Conservation (phyloP, 139 green algal genomes). For the Chlorella sp. region DNA sequence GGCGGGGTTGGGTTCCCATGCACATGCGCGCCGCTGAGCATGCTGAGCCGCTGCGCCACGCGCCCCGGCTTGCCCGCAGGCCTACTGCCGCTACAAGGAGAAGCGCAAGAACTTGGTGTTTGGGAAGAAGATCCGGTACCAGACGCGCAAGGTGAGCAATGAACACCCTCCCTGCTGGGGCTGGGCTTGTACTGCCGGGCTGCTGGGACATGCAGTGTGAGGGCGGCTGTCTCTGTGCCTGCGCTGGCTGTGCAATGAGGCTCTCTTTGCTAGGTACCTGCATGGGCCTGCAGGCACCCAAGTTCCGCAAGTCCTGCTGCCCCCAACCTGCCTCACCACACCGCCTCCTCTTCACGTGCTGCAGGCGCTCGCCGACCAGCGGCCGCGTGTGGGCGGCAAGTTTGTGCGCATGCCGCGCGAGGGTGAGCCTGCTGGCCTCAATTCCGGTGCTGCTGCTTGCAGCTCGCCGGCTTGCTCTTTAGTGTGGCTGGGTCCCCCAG, state of each 20-base stretch:
- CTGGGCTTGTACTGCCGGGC: no score
- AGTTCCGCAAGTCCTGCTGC: no score
- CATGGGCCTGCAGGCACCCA: no score
- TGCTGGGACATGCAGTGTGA: no score
- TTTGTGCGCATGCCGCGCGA: slow-evolving; percentile 26
- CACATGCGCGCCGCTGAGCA: neutral
- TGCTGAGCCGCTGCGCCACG: neutral
- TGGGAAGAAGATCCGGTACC: slow-evolving; percentile 58
- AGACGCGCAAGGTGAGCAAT: slow-evolving; percentile 46
- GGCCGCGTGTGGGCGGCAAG: slow-evolving; percentile 52
- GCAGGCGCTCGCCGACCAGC: slow-evolving; percentile 49
- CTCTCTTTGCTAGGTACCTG: no score
- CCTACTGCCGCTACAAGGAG: slow-evolving; percentile 39
- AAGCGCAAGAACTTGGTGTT: slow-evolving; percentile 46
- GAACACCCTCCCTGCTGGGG: no score
- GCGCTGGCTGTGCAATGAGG: no score
- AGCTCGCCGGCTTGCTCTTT: no score
- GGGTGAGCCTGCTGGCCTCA: neutral
- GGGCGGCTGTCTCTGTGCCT: no score
- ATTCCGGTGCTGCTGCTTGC: neutral
- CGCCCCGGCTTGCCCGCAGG: neutral
- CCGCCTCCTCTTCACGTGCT: no score
- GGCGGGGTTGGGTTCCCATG: no score
- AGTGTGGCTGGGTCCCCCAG: no score
- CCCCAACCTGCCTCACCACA: neutral